Percentiles rank a stretch among this genome's conserved stretches.
Evolutionary conservation across 352 stramenopile genomes (phyloP).

Genomic region (Pythium myriotylum): DNA sequence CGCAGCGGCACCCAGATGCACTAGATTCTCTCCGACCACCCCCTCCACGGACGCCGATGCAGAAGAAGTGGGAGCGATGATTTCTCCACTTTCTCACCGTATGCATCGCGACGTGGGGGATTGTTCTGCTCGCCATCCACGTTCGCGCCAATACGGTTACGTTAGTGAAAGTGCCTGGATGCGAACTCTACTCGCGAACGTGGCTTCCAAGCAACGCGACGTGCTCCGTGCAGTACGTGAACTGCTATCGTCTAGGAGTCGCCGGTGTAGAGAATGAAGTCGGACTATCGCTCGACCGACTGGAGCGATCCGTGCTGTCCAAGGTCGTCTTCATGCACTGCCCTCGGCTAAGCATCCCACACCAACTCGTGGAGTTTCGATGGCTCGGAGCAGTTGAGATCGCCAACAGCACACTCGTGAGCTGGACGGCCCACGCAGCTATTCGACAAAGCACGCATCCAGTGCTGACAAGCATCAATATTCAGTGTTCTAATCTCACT

Average conservation of each 20-base stretch:
- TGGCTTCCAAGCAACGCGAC: constrained; percentile 13
- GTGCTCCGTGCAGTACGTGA: constrained; percentile 13
- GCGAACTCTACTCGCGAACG: constrained; percentile 6
- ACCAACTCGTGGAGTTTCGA: not conserved
- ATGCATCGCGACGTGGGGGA: not conserved
- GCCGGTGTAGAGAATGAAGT: not conserved
- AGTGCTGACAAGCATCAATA: not conserved
- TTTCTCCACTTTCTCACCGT: not conserved
- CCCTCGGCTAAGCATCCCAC: not conserved
- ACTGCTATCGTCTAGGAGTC: constrained; percentile 19
- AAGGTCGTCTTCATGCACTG: constrained; percentile 8
- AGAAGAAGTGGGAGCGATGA: not conserved
- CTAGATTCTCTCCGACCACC: not conserved
- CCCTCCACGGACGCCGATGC: not conserved
- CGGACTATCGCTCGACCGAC: not conserved
- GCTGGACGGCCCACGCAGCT: constrained; percentile 4
- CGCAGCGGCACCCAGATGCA: too few relatives aligned
- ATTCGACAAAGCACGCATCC: constrained; percentile 2
- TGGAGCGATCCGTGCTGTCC: constrained; percentile 1
- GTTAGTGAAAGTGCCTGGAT: not conserved
- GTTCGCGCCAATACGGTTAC: not conserved
- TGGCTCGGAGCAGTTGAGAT: constrained; percentile 2
- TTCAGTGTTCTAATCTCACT: constrained; percentile 3
- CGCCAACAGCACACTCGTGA: constrained; percentile 5
- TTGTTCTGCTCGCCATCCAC: constrained; percentile 1